Percentiles rank a stretch among this genome's conserved stretches.
Evolutionary conservation across 1,284 basidiomycete species (phyloP).

Genomic region (Mycocalia duriaeana): DNA sequence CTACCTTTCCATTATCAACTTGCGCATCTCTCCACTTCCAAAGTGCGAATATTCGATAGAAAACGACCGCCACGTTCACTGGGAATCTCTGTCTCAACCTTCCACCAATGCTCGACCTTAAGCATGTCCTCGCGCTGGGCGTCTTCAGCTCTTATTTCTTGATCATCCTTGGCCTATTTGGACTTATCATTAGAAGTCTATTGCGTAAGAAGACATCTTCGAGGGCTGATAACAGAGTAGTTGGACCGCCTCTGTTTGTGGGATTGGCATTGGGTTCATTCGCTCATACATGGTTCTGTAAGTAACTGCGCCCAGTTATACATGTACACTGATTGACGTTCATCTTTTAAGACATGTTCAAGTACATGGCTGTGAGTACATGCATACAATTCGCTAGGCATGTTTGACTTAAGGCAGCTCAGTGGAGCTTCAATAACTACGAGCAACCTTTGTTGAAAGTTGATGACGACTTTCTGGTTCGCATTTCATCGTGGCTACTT

Average conservation of each 20-base stretch:
- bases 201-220: no score
- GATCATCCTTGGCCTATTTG: constrained; percentile 36
- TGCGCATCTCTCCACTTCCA: no score
- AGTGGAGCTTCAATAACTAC: constrained; percentile 55
- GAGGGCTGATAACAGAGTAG: no score
- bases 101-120: background rate
- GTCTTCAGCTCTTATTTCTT: constrained; percentile 48
- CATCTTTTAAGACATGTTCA: constrained; percentile 49
- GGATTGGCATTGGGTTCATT: constrained; percentile 40
- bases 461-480: constrained; percentile 15
- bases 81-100: no score
- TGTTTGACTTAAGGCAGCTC: constrained; percentile 3
- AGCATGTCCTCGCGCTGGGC: constrained; percentile 29
- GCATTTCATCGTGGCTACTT: constrained; percentile 54
- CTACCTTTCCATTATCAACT: no score
- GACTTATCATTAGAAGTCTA: constrained; percentile 30
- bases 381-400: background rate
- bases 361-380: constrained; percentile 43
- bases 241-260: no score
- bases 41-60: no score
- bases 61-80: no score
- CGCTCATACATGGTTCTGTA: constrained; percentile 61
- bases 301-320: constrained; percentile 22
- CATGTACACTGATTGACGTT: background rate
- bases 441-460: constrained; percentile 19